Base-by-base conservation (phyloP, 2,329 filamentous ascomycete species). In the Ophiostoma sp. region DNA sequence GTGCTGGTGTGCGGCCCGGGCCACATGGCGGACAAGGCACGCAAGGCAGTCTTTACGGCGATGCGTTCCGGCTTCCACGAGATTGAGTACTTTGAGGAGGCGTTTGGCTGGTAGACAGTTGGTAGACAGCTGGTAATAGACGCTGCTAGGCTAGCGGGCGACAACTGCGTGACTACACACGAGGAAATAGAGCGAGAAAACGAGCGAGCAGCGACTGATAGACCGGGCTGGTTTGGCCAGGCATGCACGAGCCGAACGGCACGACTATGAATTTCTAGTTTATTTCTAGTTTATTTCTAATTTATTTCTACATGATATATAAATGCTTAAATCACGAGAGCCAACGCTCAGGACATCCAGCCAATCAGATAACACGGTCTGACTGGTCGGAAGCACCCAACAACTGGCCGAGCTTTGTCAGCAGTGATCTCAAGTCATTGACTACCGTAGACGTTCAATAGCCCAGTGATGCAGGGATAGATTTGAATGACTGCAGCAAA, bases 11-110 rank as follows among this genome's bases (percentile, higher is more conserved):
- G 72, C 42, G 72, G 72, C 0, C 72, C 72, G 7, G 64, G 36
- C 9, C 41, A 60, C n/a, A 62, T 72, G 49, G 64, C 71, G 2
- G 72, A 73, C 66, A 60, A 65, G 6, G 68, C 69, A 41, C 69
- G 72, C 36, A 45, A 64, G 9, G 68, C 62, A 1, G 65, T 70
- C 18, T 64, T 60, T 4, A 45, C 36, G 45, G 66, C 38, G 58
- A 65, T 16, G 66, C 67, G 14, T 65, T 72, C n/a, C 52, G 66
- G 63, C 42, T 64, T 64, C 63, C 18, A 64, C 42, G 63, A 64
- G 41, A 64, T 64, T 38, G 63, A 64, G 66, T 71, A 70, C 64
- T 73, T 73, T 70, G 72, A 72, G 67, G 72, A 73, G 67, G 63
- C 45, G 2, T 73, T 72, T 65, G 72, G 68, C 7, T 73, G 71